These are phyloP conservation scores for Phytophthora pluvialis DNA, from an alignment of 352 stramenopile genomes.

Conservation along the genomic window DNA sequence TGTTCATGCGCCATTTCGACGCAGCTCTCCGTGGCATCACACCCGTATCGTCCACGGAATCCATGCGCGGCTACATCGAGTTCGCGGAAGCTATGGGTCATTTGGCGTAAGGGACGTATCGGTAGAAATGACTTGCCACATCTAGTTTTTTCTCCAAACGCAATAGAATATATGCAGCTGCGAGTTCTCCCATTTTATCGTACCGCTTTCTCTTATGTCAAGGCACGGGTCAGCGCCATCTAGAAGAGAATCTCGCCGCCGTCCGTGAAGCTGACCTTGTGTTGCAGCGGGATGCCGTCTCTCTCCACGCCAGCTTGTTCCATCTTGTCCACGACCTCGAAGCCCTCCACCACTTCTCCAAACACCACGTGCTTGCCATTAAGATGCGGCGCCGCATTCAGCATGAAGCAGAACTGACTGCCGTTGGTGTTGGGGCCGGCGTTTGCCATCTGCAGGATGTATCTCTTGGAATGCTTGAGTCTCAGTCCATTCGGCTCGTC, in stretches of 20 bases:
- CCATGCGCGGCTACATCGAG: conserved; percentile 59
- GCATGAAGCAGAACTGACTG: conserved; percentile 99
- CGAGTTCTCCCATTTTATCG: not conserved
- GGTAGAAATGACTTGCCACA: too few species aligned
- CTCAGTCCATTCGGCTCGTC: conserved; percentile 95
- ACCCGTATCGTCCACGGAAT: conserved; percentile 62
- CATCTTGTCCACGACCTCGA: conserved; percentile 87
- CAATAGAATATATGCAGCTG: conserved; percentile 24
- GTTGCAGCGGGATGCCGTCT: conserved; percentile 67
- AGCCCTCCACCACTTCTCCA: conserved; percentile 85
- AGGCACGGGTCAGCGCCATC: not conserved
- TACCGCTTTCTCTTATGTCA: not conserved
- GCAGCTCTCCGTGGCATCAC: conserved; percentile 52
- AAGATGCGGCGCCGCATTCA: conserved; percentile 69
- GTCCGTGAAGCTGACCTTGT: conserved; percentile 81
- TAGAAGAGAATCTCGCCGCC: conserved; percentile 75
- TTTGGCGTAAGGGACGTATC: conserved; percentile 31
- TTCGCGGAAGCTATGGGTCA: conserved; percentile 73
- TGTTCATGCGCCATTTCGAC: conserved; percentile 71
- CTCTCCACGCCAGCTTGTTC: conserved; percentile 64
- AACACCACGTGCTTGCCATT: conserved; percentile 89
- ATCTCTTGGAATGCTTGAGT: conserved; percentile 82
- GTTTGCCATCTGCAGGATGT: conserved; percentile 97
- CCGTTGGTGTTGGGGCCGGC: conserved; percentile 97
- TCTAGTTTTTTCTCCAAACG: not conserved